phyloP scores from a whole-genome alignment of 306 rosid genomes.

The Corylus americana region DNA sequence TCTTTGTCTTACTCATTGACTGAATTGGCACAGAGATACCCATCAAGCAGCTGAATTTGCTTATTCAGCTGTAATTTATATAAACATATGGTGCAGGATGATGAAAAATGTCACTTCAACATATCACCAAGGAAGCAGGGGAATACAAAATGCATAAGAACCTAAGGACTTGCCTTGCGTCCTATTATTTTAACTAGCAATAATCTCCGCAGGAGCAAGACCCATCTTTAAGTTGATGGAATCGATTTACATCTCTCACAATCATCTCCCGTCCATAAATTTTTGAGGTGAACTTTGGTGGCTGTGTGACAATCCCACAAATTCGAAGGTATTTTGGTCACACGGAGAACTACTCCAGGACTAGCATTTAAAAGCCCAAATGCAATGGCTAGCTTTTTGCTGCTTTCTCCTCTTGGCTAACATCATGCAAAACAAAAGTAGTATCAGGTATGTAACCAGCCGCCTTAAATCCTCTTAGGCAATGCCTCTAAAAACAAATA shows the following conservation, averaged over 20 bases:
- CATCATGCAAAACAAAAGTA: slow-evolving; percentile 15
- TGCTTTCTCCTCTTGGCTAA: slow-evolving; percentile 14
- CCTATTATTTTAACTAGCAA: not conserved
- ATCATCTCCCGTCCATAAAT: slow-evolving; percentile 3
- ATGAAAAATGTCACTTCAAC: not conserved
- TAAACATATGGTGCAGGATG: not conserved
- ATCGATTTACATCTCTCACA: slow-evolving; percentile 1
- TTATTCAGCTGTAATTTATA: slow-evolving; percentile 81
- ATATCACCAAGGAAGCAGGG: not conserved
- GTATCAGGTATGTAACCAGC: slow-evolving; percentile 1
- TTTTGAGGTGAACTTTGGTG: not conserved
- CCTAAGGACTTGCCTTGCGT: not conserved
- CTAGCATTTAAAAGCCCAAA: slow-evolving; percentile 6
- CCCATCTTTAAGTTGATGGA: slow-evolving; percentile 10
- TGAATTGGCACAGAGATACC: slow-evolving; percentile 44
- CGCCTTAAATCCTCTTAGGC: slow-evolving; percentile 12
- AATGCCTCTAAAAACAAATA: slow-evolving; percentile 9
- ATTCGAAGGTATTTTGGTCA: slow-evolving; percentile 14
- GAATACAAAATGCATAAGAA: no score
- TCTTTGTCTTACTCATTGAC: slow-evolving; percentile 62
- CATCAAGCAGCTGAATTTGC: slow-evolving; percentile 70
- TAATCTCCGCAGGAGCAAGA: not conserved
- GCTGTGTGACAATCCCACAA: slow-evolving; percentile 17
- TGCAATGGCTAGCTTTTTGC: slow-evolving; percentile 16
- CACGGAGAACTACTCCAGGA: not conserved